Evolutionary conservation across 495 filamentous ascomycete genomes (phyloP).

Genomic region (Neurospora sp.): DNA sequence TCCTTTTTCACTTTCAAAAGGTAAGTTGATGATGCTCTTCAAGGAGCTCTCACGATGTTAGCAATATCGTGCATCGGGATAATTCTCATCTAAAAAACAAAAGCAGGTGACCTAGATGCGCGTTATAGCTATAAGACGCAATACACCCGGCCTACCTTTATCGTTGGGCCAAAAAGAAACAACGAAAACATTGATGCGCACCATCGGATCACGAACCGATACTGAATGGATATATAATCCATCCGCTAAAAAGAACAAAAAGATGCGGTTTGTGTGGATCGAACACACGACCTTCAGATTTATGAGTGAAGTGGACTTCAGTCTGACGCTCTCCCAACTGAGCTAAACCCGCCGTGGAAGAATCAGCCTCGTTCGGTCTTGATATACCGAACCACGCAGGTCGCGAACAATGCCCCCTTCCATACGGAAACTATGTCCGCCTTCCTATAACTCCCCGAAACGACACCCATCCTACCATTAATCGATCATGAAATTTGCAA

Average conservation of each 20-base stretch:
- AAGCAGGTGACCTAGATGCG: background rate
- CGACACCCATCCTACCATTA: background rate
- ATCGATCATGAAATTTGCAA: fast-evolving
- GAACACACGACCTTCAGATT: background rate
- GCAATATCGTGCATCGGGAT: background rate
- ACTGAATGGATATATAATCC: background rate
- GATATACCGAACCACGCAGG: fast-evolving
- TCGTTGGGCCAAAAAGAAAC: background rate
- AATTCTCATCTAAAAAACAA: background rate
- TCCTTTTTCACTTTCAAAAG: background rate
- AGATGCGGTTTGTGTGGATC: background rate
- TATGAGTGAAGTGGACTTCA: background rate
- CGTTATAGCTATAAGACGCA: background rate
- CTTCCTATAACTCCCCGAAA: background rate
- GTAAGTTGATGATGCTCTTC: background rate
- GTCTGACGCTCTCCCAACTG: background rate
- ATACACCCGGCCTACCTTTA: background rate
- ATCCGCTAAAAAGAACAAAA: background rate
- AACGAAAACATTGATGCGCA: background rate
- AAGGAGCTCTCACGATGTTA: background rate
- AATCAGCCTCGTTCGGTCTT: fast-evolving
- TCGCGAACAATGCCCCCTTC: background rate
- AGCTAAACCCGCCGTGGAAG: background rate
- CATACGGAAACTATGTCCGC: background rate
- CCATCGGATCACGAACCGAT: background rate